Percentiles rank a stretch among this genome's conserved stretches.
These are phyloP conservation scores for Microstegium vimineum DNA, from an alignment of 176 grass and related monocot species.

Conservation along the genomic window DNA sequence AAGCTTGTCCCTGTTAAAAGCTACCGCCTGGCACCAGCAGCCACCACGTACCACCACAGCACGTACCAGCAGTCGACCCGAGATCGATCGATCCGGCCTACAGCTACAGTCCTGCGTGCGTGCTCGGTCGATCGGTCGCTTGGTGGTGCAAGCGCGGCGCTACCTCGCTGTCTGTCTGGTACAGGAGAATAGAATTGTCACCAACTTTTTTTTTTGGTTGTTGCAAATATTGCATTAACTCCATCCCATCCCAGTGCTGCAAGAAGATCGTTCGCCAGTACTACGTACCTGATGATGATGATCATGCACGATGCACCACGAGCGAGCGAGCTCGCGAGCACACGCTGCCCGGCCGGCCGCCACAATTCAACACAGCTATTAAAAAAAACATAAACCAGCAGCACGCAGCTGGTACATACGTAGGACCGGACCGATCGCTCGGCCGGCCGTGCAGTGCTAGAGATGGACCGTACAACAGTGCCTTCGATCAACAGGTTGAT, in stretches of 20 bases:
- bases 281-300: too few relatives aligned
- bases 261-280: conserved; percentile 11
- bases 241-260: too few relatives aligned
- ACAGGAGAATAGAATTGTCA: conserved; percentile 69
- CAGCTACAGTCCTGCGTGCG: background rate
- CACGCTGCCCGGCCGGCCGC: too few relatives aligned
- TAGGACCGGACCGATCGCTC: too few relatives aligned
- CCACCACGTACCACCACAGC: background rate
- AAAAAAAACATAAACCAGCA: conserved; percentile 6
- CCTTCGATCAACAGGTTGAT: background rate
- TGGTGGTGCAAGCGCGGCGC: background rate
- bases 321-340: too few relatives aligned
- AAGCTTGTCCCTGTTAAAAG: conserved; percentile 88
- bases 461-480: too few relatives aligned
- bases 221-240: background rate
- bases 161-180: conserved; percentile 34
- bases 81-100: background rate
- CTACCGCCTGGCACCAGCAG: conserved; percentile 7
- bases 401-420: too few relatives aligned
- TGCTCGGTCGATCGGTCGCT: background rate
- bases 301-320: too few relatives aligned
- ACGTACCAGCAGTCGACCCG: background rate
- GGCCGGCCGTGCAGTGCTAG: too few relatives aligned
- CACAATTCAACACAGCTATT: too few relatives aligned
- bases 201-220: conserved; percentile 68